Evolutionary conservation across 345 rosid species (phyloP), one percentile per base, ranked within the genome.

Genomic region (Acer saccharum): DNA sequence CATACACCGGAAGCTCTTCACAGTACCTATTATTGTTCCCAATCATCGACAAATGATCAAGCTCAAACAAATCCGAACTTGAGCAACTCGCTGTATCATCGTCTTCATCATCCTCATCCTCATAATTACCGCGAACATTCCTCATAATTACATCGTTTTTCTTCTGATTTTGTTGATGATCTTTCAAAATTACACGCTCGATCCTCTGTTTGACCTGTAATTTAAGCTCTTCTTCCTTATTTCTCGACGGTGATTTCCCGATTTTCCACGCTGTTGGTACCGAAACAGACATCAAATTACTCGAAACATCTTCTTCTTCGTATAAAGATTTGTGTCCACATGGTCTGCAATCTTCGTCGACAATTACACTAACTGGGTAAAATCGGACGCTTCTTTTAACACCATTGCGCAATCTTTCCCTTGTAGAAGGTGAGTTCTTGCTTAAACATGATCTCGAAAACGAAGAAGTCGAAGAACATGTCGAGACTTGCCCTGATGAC

Each of bases 381-480:
- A 94, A 96, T 44, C 88, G 71, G 70, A 96, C 97, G 3, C 76
- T 86, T 66, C 97, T 81, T 81, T 91, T 91, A 41, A 77, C 86
- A 46, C 89, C 91, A n/a, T 86, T 87, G 4, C 87, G 88, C 41
- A 87, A 60, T 76, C 88, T 91, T 21, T 84, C 95, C 70, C 84
- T 80, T 0, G 85, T 83, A 0, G 87, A 81, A 2, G 96, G 89
- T 10, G 89, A 85, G 72, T 75, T 72, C 82, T 89, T 91, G 88
- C 91, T 94, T 68, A 94, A 71, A 75, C 97, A 92, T 10, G 98
- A 94, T 52, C 95, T 87, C 3, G 98, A 91, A 78, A 91, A 91
- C 1, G 99, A 96, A 43, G 98, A 87, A 67, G 93, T 90, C 10
- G 99, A 89, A 52, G 99, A 89, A 80, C 97, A 92, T 6, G 84